Base-by-base conservation (phyloP, 768 basidiomycete species). In the Kwoniella dejecticola region DNA sequence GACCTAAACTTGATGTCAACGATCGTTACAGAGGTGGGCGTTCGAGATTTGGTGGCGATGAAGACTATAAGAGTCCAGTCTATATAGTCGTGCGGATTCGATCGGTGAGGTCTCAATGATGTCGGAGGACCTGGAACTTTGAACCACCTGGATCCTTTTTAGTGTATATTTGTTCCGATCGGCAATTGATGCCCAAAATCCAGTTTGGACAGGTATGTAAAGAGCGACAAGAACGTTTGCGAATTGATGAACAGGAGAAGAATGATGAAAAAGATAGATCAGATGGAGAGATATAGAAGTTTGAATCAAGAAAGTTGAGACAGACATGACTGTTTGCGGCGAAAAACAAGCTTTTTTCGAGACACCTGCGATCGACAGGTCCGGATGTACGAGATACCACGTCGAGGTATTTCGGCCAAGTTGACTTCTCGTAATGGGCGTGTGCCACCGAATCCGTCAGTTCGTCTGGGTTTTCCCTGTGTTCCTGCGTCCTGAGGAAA, bases 291-390 rank as follows among this genome's bases (percentile, higher is more conserved):
- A 52, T 19, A 31, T 38, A n/a, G 30, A 45, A 53, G 59, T 49
- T 60, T 60, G 59, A 60, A 47, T 49, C 33, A 60, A 60, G 50
- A 52, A 60, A 52, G 59, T 60, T 60, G 42, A 59, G 42, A 59
- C 24, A 40, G 30, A 36, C 31, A 23, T 60, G 30, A 41, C 59
- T 60, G 50, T 60, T 60, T 60, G 49, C 59, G 59, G 50, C 57
- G 49, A 50, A 30, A 27, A 6, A 52, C n/a, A 19, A 12, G 8
- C 12, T 42, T 17, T 40, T 15, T 59, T 21, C 36, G 15, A 59
- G 59, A 53, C 49, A 60, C 30, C 27, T 30, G 10, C 59, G 59
- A 60, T 60, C 59, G 59, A 38, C 59, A 53, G 59, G 59, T 47
- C 58, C 49, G 48, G 52, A 50, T 15, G 33, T 4, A 19, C 11